phyloP scores from a whole-genome alignment of 768 basidiomycete species.

The Xerocomus potaroensis region DNA sequence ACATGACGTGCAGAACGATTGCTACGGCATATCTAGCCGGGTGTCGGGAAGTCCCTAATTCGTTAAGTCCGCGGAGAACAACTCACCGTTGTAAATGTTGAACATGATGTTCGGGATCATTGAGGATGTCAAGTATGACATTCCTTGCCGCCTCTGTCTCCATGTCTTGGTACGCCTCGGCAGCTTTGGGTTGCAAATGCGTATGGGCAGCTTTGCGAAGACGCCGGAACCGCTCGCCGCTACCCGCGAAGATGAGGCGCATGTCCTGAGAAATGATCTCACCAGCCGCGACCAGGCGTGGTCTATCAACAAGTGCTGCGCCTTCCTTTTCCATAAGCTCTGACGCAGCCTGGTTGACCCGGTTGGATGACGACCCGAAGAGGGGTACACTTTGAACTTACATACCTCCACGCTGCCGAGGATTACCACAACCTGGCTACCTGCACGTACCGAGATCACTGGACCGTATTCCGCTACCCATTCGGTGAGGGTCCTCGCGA shows the following conservation, averaged over 20 bases:
- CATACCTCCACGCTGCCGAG: constrained; percentile 4
- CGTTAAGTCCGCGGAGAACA: neutral
- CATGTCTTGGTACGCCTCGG: constrained; percentile 41
- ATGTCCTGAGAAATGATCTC: constrained; percentile 54
- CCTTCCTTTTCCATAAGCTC: constrained; percentile 63
- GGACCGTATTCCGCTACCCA: constrained; percentile 1
- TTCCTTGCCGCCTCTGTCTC: constrained; percentile 32
- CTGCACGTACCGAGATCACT: constrained; percentile 26
- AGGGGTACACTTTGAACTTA: neutral
- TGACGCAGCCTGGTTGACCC: constrained; percentile 38
- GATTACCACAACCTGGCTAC: neutral
- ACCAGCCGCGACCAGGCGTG: constrained; percentile 44
- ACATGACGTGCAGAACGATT: constrained; percentile 22
- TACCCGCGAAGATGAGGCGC: constrained; percentile 43
- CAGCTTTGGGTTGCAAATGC: constrained; percentile 47
- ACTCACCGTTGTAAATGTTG: constrained; percentile 12
- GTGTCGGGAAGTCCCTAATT: neutral
- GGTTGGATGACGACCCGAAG: neutral
- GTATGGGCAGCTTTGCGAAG: constrained; percentile 50
- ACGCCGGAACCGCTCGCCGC: constrained; percentile 52
- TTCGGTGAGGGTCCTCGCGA: constrained; percentile 3
- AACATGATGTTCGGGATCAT: constrained; percentile 10
- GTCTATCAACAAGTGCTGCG: constrained; percentile 45
- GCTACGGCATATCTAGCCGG: constrained; percentile 19
- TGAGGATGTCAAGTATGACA: constrained; percentile 17